Conservation (phyloP, 2,329 filamentous ascomycete species). For the Phialemoniopsis sp. region DNA sequence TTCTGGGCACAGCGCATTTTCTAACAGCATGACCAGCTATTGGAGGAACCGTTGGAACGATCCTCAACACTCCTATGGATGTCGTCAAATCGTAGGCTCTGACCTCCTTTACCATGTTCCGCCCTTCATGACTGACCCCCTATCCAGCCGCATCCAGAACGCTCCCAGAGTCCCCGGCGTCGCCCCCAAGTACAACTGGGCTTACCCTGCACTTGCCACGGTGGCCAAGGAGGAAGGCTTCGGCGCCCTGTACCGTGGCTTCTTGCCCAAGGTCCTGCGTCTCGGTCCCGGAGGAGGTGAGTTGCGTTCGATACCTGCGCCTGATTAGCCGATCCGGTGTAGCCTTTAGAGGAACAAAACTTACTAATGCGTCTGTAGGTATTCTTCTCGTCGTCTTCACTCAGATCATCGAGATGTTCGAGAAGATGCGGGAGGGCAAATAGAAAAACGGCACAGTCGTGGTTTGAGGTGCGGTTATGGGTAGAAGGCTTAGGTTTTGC, state of each 20-base stretch:
- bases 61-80: constrained; percentile 93
- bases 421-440: constrained; percentile 40
- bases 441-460: no score
- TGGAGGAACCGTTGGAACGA: constrained; percentile 83
- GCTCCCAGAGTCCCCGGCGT: constrained; percentile 76
- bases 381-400: constrained; percentile 83
- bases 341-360: no score
- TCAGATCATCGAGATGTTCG: constrained; percentile 91
- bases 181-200: constrained; percentile 97
- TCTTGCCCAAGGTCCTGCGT: constrained; percentile 88
- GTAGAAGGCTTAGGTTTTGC: no score
- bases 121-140: not conserved
- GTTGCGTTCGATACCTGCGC: constrained; percentile 29
- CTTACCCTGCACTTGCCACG: constrained; percentile 79
- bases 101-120: not conserved
- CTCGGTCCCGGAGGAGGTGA: constrained; percentile 53
- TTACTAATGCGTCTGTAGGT: constrained; percentile 41
- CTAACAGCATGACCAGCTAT: no score
- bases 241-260: constrained; percentile 91
- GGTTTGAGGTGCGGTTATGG: no score
- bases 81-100: constrained; percentile 73
- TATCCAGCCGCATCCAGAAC: constrained; percentile 75
- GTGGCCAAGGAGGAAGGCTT: constrained; percentile 94
- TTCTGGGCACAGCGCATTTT: no score
- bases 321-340: not conserved